These are phyloP conservation scores for Orbilia javanica DNA, from an alignment of 2,329 filamentous ascomycete species.

Conservation along the genomic window DNA sequence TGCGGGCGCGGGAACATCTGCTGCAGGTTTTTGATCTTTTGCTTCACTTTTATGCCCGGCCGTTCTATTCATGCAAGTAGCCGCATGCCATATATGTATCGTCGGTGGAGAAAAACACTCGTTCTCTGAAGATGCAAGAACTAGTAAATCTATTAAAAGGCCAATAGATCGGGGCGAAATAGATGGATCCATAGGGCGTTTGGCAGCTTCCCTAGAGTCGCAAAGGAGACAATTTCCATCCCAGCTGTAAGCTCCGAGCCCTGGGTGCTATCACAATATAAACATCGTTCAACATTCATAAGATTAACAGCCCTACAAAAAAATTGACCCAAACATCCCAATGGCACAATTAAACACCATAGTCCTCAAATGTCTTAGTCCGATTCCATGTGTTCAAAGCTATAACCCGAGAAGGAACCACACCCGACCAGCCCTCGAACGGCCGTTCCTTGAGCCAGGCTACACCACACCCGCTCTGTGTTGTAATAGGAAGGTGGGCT, in stretches of 20 bases:
- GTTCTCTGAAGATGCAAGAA: neutral
- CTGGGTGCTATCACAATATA: neutral
- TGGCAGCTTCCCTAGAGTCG: no score
- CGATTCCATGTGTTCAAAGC: constrained; percentile 48
- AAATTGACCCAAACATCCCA: constrained; percentile 45
- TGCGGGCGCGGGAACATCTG: constrained; percentile 8
- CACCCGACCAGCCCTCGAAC: constrained; percentile 45
- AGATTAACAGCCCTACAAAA: constrained; percentile 11
- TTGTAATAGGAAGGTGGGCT: constrained; percentile 56
- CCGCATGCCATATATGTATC: neutral
- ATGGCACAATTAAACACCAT: constrained; percentile 22
- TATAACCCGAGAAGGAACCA: constrained; percentile 57
- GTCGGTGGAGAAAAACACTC: neutral
- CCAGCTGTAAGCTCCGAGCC: neutral
- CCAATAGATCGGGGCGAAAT: neutral
- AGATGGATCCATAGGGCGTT: no score
- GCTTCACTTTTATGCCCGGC: constrained; percentile 31
- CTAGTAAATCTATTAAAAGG: neutral
- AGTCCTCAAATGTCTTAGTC: constrained; percentile 47
- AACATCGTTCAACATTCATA: neutral
- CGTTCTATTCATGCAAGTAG: constrained; percentile 21
- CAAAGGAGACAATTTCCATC: no score
- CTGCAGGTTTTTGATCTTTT: constrained; percentile 13
- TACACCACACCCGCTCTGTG: constrained; percentile 22
- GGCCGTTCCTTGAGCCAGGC: constrained; percentile 32